Percentiles rank a stretch among this genome's conserved stretches.
Evolutionary conservation across 2,329 filamentous ascomycete species (phyloP).

Genomic region (Akanthomyces uredinophilus): DNA sequence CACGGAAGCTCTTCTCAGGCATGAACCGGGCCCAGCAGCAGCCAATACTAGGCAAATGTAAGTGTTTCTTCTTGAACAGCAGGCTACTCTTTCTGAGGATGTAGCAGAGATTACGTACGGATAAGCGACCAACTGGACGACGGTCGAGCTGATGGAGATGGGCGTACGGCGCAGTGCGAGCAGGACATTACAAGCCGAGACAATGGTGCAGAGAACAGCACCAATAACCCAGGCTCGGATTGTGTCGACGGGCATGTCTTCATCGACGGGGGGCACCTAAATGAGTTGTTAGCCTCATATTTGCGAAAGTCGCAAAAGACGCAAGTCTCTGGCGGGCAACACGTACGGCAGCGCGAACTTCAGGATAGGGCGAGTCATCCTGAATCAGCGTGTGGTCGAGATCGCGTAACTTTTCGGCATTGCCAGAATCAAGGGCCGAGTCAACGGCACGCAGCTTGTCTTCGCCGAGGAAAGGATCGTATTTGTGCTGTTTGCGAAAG

Average conservation of each 20-base stretch:
- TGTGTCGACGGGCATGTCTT: slow-evolving; percentile 51
- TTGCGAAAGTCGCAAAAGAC: not conserved
- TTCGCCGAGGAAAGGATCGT: slow-evolving; percentile 52
- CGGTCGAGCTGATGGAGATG: slow-evolving; percentile 47
- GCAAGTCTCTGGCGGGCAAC: not conserved
- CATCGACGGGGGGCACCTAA: slow-evolving; percentile 35
- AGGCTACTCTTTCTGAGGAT: not conserved
- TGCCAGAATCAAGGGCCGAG: slow-evolving; percentile 37
- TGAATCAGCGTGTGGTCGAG: slow-evolving; percentile 43
- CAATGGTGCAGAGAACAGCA: slow-evolving; percentile 49
- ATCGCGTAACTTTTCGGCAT: slow-evolving; percentile 40
- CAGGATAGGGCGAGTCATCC: slow-evolving; percentile 53
- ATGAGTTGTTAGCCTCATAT: not conserved
- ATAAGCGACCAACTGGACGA: slow-evolving; percentile 51
- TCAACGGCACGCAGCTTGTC: slow-evolving; percentile 49
- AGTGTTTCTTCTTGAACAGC: not conserved
- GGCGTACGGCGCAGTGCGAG: slow-evolving; percentile 46
- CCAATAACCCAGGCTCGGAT: slow-evolving; percentile 56
- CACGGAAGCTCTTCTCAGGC: slow-evolving; percentile 25
- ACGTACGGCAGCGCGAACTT: slow-evolving; percentile 30
- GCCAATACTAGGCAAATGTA: slow-evolving; percentile 21
- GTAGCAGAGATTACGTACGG: slow-evolving; percentile 28
- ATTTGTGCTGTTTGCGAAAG: slow-evolving; percentile 47
- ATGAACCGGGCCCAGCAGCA: slow-evolving; percentile 29
- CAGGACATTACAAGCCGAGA: slow-evolving; percentile 52